Evolutionary conservation across 306 rosid genomes (phyloP), one percentile per base, ranked within the genome.

Genomic region (Lagenaria siceraria): DNA sequence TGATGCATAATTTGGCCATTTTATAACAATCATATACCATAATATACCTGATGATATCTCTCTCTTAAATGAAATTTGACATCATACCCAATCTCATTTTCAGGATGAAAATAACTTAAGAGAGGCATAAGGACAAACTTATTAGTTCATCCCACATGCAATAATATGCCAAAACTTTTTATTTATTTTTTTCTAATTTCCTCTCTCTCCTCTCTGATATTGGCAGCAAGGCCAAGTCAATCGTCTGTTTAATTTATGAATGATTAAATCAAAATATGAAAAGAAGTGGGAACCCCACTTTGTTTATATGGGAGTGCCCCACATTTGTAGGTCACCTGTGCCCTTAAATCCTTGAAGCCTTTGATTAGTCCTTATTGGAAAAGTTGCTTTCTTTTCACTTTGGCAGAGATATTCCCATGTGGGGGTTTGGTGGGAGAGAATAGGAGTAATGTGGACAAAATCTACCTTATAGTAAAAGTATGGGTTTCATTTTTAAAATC

Each of bases 391-490:
- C 52, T 53, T 63, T 60, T 63, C 43, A 76, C 83, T 58, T 81
- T 68, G 83, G 80, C 74, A 66, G 60, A 71, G 63, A 29, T 68
- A 66, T 56, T 76, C 66, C 78, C 80, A 76, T 80, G 80, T 70
- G 77, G 62, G 62, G 62, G 31, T 76, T 76, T 58, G 80, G 73
- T 81, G 77, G 80, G 58, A 54, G 80, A n/a, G n/a, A n/a, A 76
- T 80, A 7, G 72, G 83, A 69, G 63, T n/a, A n/a, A n/a, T n/a
- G n/a, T 76, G 77, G 80, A 81, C 83, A 81, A 58, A 81, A 66
- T 75, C 83, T 76, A 51, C 25, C 80, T 42, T 69, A 58, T 76
- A 56, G 77, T 65, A 42, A 43, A 42, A 25, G 61, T 29, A 43
- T 77, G 69, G 69, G 22, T 15, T 8, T 62, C 2, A 43, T 69